Base-by-base conservation (phyloP, 768 basidiomycete species). In the Tulasnella sp. region DNA sequence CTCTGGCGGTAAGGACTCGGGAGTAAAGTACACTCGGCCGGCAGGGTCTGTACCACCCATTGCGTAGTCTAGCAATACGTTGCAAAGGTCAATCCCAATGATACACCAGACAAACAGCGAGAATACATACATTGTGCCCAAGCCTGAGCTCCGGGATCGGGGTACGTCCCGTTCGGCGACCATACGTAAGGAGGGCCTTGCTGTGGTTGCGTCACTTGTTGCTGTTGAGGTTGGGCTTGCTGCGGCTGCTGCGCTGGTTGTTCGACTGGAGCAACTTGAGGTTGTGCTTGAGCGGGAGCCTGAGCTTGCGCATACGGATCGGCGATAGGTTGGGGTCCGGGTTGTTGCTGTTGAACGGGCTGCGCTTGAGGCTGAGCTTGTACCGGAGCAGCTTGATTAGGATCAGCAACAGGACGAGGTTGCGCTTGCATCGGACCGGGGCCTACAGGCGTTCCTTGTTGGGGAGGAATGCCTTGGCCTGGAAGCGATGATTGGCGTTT, bases 141-240 rank as follows among this genome's bases (percentile, higher is more conserved):
- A 0, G 84, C 84, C 65, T 89, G 86, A 19, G 82, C 86, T 61
- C 87, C 87, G 54, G 80, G 77, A 66, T 91, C 87, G 14, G 79
- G 69, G 63, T 91, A 91, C 19, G 79, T 80, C 48, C 73, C 70
- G 27, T 72, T 74, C 3, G 85, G 83, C 62, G 87, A 79, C 64
- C 76, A 89, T 7, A 70, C 67, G 55, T 71, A 79, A 12, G 77
- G 77, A 7, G 77, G 76, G 17, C 74, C 75, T 12, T 62, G 56
- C 29, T 40, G 51, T 36, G 25, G 43, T 21, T 48, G 42, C 25
- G 48, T 36, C 57, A 46, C 51, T 35, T 58, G 61, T 34, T 62
- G 63, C 5, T 65, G 56, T 32, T 65, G 69, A 32, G 40, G 55
- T 45, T 57, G 55, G 14, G 36, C n/a, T 21, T 43, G 42, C 43